Conservation (phyloP, 768 basidiomycete genomes). For the Termitomyces sp. region DNA sequence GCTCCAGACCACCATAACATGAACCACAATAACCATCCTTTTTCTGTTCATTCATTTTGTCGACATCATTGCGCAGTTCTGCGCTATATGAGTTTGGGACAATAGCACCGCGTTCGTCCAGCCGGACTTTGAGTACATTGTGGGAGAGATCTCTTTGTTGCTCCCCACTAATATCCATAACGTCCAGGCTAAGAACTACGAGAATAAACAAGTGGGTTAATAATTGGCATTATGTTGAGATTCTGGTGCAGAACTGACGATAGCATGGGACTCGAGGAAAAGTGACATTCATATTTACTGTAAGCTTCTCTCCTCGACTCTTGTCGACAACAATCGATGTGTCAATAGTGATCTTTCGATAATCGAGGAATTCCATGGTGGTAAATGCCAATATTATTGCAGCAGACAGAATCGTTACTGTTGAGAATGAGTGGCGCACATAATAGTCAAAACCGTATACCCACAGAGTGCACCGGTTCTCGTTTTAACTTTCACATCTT, state of each 20-base stretch:
- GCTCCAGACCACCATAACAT: constrained; percentile 84
- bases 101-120: constrained; percentile 52
- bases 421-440: constrained; percentile 3
- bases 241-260: constrained; percentile 47
- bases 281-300: constrained; percentile 86
- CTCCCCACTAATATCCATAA: constrained; percentile 98
- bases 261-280: constrained; percentile 98
- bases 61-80: constrained; percentile 83
- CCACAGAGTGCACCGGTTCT: constrained; percentile 85
- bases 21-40: constrained; percentile 81
- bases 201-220: background rate
- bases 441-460: constrained; percentile 20
- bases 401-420: constrained; percentile 89
- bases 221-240: background rate
- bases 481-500: constrained; percentile 99
- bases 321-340: constrained; percentile 94
- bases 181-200: constrained; percentile 88
- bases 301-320: constrained; percentile 90
- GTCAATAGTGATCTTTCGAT: constrained; percentile 78
- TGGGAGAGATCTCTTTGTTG: constrained; percentile 88
- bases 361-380: constrained; percentile 93
- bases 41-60: constrained; percentile 63
- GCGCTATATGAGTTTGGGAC: constrained; percentile 49
- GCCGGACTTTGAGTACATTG: constrained; percentile 78
- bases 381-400: constrained; percentile 91